Evolutionary conservation across 2,329 filamentous ascomycete genomes (phyloP).

Genomic region (Aureobasidium subglaciale): DNA sequence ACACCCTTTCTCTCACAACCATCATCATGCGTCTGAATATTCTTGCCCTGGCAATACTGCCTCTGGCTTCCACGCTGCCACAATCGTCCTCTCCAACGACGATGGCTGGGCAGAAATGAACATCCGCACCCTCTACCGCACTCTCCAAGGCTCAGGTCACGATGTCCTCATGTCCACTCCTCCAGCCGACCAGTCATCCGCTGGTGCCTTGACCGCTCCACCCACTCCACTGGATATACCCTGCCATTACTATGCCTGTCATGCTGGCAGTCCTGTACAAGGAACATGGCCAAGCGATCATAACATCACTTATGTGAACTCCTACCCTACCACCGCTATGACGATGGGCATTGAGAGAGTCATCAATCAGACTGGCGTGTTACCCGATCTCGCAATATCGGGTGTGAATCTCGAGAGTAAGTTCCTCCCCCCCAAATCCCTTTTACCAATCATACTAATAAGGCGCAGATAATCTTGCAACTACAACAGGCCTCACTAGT

Average conservation of each 20-base stretch:
- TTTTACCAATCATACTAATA: neutral
- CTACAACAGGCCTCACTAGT: conserved; percentile 47
- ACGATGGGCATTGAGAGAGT: conserved; percentile 56
- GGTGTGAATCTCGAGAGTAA: conserved; percentile 53
- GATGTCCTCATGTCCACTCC: conserved; percentile 59
- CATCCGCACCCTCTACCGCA: conserved; percentile 52
- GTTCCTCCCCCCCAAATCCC: neutral
- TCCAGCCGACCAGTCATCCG: conserved; percentile 59
- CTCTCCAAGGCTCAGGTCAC: conserved; percentile 50
- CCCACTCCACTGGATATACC: conserved; percentile 43
- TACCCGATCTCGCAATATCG: conserved; percentile 56
- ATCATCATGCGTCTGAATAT: too few relatives aligned
- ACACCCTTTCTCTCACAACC: too few relatives aligned
- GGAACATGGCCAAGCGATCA: conserved; percentile 50
- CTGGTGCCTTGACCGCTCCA: conserved; percentile 44
- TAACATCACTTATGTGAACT: conserved; percentile 65
- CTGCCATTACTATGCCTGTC: conserved; percentile 58
- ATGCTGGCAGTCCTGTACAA: conserved; percentile 47
- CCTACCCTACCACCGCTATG: conserved; percentile 58
- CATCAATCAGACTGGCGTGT: conserved; percentile 46
- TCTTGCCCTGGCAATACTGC: neutral
- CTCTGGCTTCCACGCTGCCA: conserved; percentile 22
- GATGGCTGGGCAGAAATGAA: conserved; percentile 69
- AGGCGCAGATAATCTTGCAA: conserved; percentile 47
- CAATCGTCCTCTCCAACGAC: conserved; percentile 61